Evolutionary conservation across 495 filamentous ascomycete genomes (phyloP).

Genomic region (Daldinia childiae): DNA sequence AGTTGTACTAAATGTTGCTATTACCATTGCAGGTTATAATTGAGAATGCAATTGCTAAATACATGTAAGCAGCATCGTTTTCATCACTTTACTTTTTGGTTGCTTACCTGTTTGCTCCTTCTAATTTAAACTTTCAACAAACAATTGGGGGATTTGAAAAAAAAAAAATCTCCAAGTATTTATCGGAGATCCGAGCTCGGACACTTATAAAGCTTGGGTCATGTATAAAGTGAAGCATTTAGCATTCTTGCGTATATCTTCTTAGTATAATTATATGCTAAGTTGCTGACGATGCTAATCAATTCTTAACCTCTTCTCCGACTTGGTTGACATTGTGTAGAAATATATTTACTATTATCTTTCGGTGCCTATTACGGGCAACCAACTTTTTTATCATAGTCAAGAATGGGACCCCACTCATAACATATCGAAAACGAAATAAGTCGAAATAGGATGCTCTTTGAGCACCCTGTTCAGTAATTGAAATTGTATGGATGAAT

Average conservation of each 20-base stretch:
- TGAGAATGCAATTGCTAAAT: not conserved
- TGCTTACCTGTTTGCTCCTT: not conserved
- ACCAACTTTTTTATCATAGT: too few relatives aligned
- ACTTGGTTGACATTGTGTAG: too few relatives aligned
- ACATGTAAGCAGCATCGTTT: not conserved
- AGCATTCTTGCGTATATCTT: not conserved
- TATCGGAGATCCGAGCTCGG: slow-evolving; percentile 1
- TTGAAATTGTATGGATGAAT: too few relatives aligned
- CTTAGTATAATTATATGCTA: too few relatives aligned
- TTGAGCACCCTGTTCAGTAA: too few relatives aligned
- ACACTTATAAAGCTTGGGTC: not conserved
- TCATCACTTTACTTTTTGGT: not conserved
- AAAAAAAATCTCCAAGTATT: not conserved
- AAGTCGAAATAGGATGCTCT: too few relatives aligned
- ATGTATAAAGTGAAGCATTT: not conserved
- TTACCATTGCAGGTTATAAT: not conserved
- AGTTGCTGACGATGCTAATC: too few relatives aligned
- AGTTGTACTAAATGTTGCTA: not conserved
- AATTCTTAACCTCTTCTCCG: too few relatives aligned
- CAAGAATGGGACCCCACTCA: too few relatives aligned
- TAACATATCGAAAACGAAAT: too few relatives aligned
- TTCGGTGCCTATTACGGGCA: too few relatives aligned
- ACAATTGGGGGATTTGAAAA: not conserved
- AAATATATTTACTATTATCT: too few relatives aligned
- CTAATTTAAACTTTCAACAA: not conserved